A percentile compares a stretch with the other conserved stretches of the same genome.
These are phyloP conservation scores for Phalaenopsis aphrodite DNA, from an alignment of 106 monocot species.

Conservation along the genomic window DNA sequence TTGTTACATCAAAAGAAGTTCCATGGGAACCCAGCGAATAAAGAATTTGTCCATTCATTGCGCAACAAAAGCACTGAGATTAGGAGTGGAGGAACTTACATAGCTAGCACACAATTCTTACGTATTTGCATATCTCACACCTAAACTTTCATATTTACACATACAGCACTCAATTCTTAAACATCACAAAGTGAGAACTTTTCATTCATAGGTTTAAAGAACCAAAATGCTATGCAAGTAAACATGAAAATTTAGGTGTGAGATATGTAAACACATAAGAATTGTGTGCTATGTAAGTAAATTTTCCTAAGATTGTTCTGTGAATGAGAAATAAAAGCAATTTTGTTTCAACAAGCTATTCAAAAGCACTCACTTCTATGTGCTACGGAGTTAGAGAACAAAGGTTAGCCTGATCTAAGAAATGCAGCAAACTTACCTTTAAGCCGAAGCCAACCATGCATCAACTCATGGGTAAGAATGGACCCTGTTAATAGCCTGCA, in stretches of 20 bases:
- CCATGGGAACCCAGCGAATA: not conserved
- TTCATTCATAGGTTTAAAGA: no score
- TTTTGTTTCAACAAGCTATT: not conserved
- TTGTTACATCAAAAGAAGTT: not conserved
- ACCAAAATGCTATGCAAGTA: no score
- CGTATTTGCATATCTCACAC: no score
- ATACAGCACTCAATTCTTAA: no score
- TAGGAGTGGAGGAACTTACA: no score
- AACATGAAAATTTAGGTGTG: no score
- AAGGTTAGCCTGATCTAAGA: not conserved
- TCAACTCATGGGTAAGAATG: slow-evolving; percentile 95
- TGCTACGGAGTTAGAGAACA: not conserved
- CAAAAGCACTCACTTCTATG: not conserved
- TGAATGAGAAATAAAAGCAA: not conserved
- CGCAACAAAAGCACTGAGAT: not conserved
- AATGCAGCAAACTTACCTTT: slow-evolving; percentile 42
- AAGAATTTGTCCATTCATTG: no score
- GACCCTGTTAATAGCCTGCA: slow-evolving; percentile 88
- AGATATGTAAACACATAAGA: no score
- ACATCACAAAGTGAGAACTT: no score
- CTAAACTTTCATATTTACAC: no score
- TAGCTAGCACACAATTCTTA: no score
- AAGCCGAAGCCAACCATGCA: slow-evolving; percentile 94
- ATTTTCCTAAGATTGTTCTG: not conserved
- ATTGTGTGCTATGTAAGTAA: no score